Percentiles rank a stretch among this genome's conserved stretches.
phyloP scores from a whole-genome alignment of 495 filamentous ascomycete genomes.

The Cladorrhinum samala region DNA sequence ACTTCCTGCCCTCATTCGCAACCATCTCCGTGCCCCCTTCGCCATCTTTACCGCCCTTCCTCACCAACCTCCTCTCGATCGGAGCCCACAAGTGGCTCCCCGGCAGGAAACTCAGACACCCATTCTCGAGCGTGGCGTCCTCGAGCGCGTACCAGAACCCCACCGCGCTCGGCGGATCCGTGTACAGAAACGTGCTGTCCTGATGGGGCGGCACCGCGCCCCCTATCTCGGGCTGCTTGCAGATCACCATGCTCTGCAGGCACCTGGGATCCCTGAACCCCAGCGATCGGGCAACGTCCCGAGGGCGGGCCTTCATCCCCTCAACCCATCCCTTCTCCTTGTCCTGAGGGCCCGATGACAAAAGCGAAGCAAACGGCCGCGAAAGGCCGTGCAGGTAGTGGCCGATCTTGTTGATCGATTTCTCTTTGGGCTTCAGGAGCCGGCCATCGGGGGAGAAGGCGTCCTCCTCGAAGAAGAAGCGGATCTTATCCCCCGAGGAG shows the following conservation, averaged over 20 bases:
- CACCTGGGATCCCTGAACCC: constrained; percentile 64
- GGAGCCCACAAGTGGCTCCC: constrained; percentile 67
- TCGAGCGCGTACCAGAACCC: constrained; percentile 96
- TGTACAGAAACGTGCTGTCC: constrained; percentile 89
- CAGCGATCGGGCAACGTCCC: constrained; percentile 62
- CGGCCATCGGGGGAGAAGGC: constrained; percentile 55
- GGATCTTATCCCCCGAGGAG: constrained; percentile 76
- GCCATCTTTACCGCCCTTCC: constrained; percentile 39
- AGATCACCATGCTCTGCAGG: constrained; percentile 95
- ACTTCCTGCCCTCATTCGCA: constrained; percentile 34
- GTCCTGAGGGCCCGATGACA: constrained; percentile 41
- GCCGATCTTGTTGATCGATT: constrained; percentile 93
- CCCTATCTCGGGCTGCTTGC: constrained; percentile 95
- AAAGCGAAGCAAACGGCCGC: constrained; percentile 60
- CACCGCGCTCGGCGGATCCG: constrained; percentile 80
- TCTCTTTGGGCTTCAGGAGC: constrained; percentile 68
- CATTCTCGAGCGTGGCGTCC: constrained; percentile 78
- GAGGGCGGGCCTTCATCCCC: constrained; percentile 29
- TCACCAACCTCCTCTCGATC: constrained; percentile 67
- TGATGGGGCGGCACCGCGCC: constrained; percentile 83
- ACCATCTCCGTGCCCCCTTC: constrained; percentile 47
- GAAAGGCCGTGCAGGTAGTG: constrained; percentile 79
- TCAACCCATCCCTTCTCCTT: constrained; percentile 6
- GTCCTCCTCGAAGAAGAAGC: constrained; percentile 95
- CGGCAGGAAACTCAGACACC: constrained; percentile 75